Evolutionary conservation across 805 yeast genomes (phyloP).

Genomic region (Ogataea methylovora): DNA sequence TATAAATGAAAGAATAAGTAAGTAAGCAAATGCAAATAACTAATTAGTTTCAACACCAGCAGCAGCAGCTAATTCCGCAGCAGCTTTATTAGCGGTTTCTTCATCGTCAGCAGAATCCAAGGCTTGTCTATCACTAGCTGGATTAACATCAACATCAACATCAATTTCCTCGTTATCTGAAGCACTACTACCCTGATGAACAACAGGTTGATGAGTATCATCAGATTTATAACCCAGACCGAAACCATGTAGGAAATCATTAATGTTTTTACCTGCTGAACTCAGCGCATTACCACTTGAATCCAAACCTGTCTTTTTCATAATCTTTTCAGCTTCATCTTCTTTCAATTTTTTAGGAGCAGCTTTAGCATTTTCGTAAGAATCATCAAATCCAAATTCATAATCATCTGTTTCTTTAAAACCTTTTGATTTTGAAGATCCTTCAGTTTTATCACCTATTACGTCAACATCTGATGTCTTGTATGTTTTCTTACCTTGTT

Average conservation of each 20-base stretch:
- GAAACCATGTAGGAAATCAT: conserved; percentile 10
- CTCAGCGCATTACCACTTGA: conserved; percentile 2
- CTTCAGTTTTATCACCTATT: background rate
- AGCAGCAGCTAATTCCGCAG: background rate
- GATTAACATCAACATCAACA: no score
- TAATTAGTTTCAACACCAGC: background rate
- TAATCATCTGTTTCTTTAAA: conserved; percentile 18
- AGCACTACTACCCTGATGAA: no score
- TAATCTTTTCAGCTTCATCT: background rate
- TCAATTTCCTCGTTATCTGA: no score
- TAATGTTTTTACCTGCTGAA: conserved; percentile 6
- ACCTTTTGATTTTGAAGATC: conserved; percentile 16
- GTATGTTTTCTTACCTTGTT: background rate
- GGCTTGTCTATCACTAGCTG: no score
- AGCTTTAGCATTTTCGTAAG: conserved; percentile 1
- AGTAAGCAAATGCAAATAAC: background rate
- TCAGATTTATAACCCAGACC: conserved; percentile 10
- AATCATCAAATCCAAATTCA: no score
- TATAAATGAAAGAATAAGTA: no score
- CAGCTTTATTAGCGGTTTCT: no score
- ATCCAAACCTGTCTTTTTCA: background rate
- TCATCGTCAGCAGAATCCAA: no score
- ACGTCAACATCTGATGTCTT: conserved; percentile 1
- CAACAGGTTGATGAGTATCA: no score
- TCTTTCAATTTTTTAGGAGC: conserved; percentile 1